These are phyloP conservation scores for Monosporascus sp. DNA, from an alignment of 2,329 filamentous ascomycete genomes.

Conservation along the genomic window DNA sequence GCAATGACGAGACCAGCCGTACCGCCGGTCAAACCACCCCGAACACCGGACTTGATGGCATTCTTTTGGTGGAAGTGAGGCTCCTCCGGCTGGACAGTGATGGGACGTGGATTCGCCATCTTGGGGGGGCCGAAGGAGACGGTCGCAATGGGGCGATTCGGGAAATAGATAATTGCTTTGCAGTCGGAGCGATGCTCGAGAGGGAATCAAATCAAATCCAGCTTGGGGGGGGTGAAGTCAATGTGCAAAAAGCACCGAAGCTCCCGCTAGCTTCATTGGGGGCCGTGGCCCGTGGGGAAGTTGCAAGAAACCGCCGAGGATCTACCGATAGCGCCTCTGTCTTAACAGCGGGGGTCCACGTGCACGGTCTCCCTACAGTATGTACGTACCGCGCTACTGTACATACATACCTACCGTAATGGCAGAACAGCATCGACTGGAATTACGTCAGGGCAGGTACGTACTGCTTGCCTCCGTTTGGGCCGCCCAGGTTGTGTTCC, in stretches of 20 bases:
- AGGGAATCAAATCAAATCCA: neutral
- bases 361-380: too few species aligned
- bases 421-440: too few species aligned
- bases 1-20: slow-evolving; percentile 65
- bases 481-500: neutral
- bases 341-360: too few species aligned
- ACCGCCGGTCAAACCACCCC: slow-evolving; percentile 60
- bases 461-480: neutral
- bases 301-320: too few species aligned
- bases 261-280: too few species aligned
- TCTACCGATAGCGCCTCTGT: too few species aligned
- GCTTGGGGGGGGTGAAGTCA: neutral
- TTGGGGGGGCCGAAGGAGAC: slow-evolving; percentile 20
- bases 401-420: too few species aligned
- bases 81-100: slow-evolving; percentile 26
- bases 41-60: slow-evolving; percentile 62
- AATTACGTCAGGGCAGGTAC: too few species aligned
- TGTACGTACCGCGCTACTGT: too few species aligned
- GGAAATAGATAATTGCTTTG: neutral
- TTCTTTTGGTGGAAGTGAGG: slow-evolving; percentile 65
- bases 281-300: too few species aligned
- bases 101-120: slow-evolving; percentile 28
- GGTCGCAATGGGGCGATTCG: slow-evolving; percentile 10
- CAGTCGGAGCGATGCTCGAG: neutral
- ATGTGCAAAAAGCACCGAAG: too few species aligned